Evolutionary conservation across 805 yeast species (phyloP).

Genomic region (Yamadazyma paraphyllophila): DNA sequence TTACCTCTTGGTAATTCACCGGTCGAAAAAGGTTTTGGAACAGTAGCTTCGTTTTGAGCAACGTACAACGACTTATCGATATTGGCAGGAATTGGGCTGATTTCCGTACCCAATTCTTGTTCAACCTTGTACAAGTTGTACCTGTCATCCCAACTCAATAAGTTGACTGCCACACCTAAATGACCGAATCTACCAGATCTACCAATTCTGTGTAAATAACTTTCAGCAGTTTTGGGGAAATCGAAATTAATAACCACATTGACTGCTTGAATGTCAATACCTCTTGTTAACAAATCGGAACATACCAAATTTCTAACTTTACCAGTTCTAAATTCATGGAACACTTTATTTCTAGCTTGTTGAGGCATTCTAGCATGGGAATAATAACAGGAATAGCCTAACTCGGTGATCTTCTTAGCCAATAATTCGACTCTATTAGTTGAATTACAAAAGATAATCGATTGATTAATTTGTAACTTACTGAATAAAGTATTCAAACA

Average conservation of each 20-base stretch:
- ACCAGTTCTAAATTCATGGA: conserved; percentile 98
- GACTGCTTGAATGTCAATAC: conserved; percentile 98
- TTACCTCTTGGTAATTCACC: conserved; percentile 54
- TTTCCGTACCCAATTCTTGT: conserved; percentile 96
- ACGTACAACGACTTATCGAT: conserved; percentile 90
- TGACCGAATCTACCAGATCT: conserved; percentile 99
- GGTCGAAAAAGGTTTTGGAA: conserved; percentile 88
- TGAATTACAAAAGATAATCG: conserved; percentile 95
- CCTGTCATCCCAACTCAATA: conserved; percentile 96
- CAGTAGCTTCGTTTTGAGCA: conserved; percentile 68
- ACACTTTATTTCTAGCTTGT: conserved; percentile 93
- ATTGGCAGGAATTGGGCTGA: conserved; percentile 92
- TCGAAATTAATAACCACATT: conserved; percentile 97
- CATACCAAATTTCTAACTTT: conserved; percentile 96
- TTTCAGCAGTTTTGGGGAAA: conserved; percentile 97
- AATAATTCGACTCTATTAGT: conserved; percentile 93
- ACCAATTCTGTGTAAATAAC: conserved; percentile 97
- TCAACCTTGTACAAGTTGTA: conserved; percentile 91
- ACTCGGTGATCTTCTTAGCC: conserved; percentile 93
- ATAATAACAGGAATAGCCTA: conserved; percentile 94
- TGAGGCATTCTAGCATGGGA: conserved; percentile 98
- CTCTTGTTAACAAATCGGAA: conserved; percentile 93
- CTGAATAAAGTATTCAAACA: conserved; percentile 94
- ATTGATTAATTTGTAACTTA: conserved; percentile 92
- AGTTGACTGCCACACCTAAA: conserved; percentile 93